phyloP scores from a whole-genome alignment of 495 filamentous ascomycete genomes.

The Podospora fimiseda region DNA sequence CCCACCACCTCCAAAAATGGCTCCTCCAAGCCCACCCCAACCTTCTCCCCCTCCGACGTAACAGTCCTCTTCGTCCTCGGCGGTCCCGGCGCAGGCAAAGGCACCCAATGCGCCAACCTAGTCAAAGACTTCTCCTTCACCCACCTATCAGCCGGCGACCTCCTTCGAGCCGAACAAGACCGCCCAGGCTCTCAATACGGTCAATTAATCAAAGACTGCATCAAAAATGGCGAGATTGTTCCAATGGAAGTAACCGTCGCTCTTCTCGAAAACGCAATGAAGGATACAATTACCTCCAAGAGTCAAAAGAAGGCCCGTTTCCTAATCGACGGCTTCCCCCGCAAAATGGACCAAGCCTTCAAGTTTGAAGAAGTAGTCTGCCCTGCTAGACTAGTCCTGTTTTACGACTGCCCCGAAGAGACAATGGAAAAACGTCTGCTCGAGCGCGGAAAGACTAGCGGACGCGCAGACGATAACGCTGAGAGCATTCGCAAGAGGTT shows the following conservation, averaged over 20 bases:
- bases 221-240: conserved; percentile 89
- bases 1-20: conserved; percentile 8
- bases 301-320: conserved; percentile 51
- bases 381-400: conserved; percentile 73
- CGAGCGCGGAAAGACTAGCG: conserved; percentile 86
- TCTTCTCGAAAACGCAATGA: conserved; percentile 89
- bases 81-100: conserved; percentile 72
- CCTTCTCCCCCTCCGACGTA: conserved; percentile 72
- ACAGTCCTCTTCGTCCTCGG: conserved; percentile 86
- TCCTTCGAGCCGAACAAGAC: conserved; percentile 88
- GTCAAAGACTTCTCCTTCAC: conserved; percentile 86
- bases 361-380: conserved; percentile 90
- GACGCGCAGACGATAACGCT: conserved; percentile 84
- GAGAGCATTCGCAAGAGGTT: conserved; percentile 96
- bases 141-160: conserved; percentile 88
- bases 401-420: conserved; percentile 84
- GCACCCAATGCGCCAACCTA: conserved; percentile 82
- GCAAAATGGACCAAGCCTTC: conserved; percentile 92
- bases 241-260: conserved; percentile 98
- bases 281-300: conserved; percentile 43
- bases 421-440: conserved; percentile 78
- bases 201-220: conserved; percentile 80
- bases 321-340: conserved; percentile 91
- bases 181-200: conserved; percentile 81
- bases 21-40: conserved; percentile 48